Evolutionary conservation across 345 rosid species (phyloP), one percentile per base, ranked within the genome.

Genomic region (Moricandia arvensis): DNA sequence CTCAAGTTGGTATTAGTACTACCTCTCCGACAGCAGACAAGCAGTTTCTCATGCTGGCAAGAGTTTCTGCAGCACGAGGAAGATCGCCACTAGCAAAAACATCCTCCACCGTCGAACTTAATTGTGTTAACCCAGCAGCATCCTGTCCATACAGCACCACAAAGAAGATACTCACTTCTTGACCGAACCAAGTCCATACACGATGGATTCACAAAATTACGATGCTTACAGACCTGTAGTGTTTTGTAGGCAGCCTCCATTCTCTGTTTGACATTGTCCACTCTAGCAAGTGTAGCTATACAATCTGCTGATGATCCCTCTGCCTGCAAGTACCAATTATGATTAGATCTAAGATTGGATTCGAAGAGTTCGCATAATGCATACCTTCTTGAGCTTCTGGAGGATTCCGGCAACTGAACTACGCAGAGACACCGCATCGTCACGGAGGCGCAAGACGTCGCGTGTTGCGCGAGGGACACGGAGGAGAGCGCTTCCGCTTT

Each of bases 21-120:
- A 91, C 99, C 97, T 95, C 99, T 13, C 99, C 99, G 11, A 95
- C 97, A 63, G 98, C 99, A 77, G 99, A 89, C 80, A 95, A 77
- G 81, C 99, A 95, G 84, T 90, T 97, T 83, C 94, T 89, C 99
- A 95, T 95, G 82, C 89, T 92, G 68, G 99, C 94, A 90, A 95
- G 86, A 69, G 99, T 95, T 79, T 95, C 98, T 11, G 99, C 99
- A 49, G 99, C 99, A 30, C 90, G 92, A 64, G 98, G 96, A 86
- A 95, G 97, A 83, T 95, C 99, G 2, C 99, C 97, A 10, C 97
- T 92, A 38, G 96, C 91, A 80, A 95, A 95, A 11, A 95, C 97
- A 85, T 90, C 98, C 85, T 95, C 99, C 43, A 95, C 99, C 0
- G 98, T 95, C 7, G 96, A 91, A 79, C 98, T 92, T 70, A 95